phyloP scores from a whole-genome alignment of 768 basidiomycete species.

The Leucocoprinus sp. region DNA sequence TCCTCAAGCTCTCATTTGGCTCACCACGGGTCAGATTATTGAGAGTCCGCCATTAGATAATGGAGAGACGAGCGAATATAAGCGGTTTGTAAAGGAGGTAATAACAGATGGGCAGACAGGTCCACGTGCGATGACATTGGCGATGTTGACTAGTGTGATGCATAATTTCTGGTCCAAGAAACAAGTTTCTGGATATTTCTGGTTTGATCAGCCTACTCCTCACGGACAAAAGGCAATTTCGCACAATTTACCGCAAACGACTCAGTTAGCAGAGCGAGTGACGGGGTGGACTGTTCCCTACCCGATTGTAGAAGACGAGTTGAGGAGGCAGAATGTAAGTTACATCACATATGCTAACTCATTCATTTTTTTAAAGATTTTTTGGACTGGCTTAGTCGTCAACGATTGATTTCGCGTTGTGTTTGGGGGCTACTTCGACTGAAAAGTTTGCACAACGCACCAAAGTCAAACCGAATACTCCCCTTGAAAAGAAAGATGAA shows the following conservation, averaged over 20 bases:
- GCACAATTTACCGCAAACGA: constrained; percentile 74
- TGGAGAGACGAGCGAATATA: constrained; percentile 92
- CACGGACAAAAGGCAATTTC: constrained; percentile 48
- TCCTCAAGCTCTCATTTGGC: constrained; percentile 90
- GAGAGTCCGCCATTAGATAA: constrained; percentile 89
- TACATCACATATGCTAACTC: constrained; percentile 11
- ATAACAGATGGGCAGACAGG: constrained; percentile 93
- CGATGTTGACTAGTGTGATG: constrained; percentile 73
- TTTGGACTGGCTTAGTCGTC: constrained; percentile 55
- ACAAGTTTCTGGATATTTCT: constrained; percentile 66
- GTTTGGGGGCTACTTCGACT: constrained; percentile 81
- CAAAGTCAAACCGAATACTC: constrained; percentile 49
- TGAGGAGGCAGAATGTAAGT: constrained; percentile 93
- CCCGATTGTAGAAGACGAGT: constrained; percentile 82
- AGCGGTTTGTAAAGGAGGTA: constrained; percentile 90
- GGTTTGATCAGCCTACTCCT: constrained; percentile 60
- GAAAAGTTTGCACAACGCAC: constrained; percentile 80
- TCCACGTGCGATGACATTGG: constrained; percentile 85
- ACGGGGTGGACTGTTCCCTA: constrained; percentile 86
- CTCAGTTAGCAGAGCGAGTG: constrained; percentile 82
- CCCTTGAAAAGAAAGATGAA: constrained; percentile 96
- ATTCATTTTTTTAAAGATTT: background rate
- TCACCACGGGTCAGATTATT: constrained; percentile 77
- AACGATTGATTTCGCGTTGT: constrained; percentile 93
- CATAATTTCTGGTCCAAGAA: constrained; percentile 76